Evolutionary conservation across 2,329 filamentous ascomycete genomes (phyloP), one percentile per base, ranked within the genome.

Genomic region (Lecanicillium sp.): DNA sequence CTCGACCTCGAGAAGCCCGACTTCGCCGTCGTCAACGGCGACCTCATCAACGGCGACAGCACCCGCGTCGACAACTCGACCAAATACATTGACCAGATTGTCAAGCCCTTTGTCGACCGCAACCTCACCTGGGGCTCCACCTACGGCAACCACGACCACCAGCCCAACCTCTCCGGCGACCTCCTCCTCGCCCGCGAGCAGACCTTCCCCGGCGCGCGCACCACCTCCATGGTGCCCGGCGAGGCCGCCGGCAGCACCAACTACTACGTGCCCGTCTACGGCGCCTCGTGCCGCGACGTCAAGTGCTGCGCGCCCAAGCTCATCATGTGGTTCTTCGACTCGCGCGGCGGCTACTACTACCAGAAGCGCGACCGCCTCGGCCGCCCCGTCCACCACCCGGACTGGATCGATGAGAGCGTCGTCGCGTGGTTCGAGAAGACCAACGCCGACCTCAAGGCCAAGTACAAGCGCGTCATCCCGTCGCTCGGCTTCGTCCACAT

Each of bases 311-410:
- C 55, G 0, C 66, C 67, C 0, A 62, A 66, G 19, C 51, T 70
- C 6, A 56, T 86, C 1, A 66, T 87, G 1, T 87, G 81, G 80
- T 86, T 86, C 64, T 85, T 87, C 52, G 83, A 87, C 56, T 75
- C 70, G 40, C 69, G 74, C 14, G 80, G 81, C 17, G 79, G 79
- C 5, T 68, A 68, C 43, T 65, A 68, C 35, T 77, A 71, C 55
- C 71, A 71, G 47, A 52, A 63, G 46, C 55, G 51, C 20, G 50
- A 63, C 36, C 48, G 50, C 4, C 17, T 39, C 15, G 48, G 48
- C 12, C 32, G 20, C n/a, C 20, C 27, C 4, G 41, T 35, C 0
- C 35, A 44, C 2, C 62, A 64, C 5, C 63, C 64, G 0, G 62
- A 73, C 54, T 75, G 72, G 72, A 71, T 75, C 3, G 66, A 73